A percentile compares a stretch with the other conserved stretches of the same genome.
Evolutionary conservation across 352 stramenopile genomes (phyloP).

Genomic region (Phytopythium vexans): DNA sequence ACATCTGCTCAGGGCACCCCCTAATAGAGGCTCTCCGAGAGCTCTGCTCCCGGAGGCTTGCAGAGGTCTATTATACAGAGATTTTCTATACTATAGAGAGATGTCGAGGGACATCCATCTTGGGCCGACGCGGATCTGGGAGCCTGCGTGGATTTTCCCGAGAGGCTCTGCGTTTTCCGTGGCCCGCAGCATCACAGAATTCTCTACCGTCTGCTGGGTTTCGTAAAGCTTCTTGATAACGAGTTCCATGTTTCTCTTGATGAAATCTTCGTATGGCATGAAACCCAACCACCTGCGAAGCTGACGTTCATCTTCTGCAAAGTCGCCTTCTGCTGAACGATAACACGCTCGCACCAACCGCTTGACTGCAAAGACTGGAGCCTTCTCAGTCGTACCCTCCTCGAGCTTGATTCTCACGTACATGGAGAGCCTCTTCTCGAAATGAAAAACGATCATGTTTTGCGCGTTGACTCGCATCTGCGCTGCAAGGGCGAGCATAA

Average conservation of each 20-base stretch:
- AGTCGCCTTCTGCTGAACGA: background rate
- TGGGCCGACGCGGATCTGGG: too few relatives aligned
- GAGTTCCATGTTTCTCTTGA: slow-evolving; percentile 7
- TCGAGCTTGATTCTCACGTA: slow-evolving; percentile 4
- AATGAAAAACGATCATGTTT: slow-evolving; percentile 7
- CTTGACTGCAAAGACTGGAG: background rate
- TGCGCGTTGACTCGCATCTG: slow-evolving; percentile 7
- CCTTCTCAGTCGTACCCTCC: background rate
- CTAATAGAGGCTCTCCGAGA: too few relatives aligned
- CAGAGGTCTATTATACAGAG: too few relatives aligned
- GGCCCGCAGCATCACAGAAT: too few relatives aligned
- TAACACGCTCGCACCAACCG: slow-evolving; percentile 6
- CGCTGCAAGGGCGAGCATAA: background rate
- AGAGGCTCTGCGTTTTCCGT: too few relatives aligned
- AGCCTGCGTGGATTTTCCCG: too few relatives aligned
- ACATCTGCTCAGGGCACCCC: too few relatives aligned
- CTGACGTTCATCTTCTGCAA: slow-evolving; percentile 1
- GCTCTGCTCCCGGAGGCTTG: too few relatives aligned
- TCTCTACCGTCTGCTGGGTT: slow-evolving; percentile 1
- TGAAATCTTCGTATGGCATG: slow-evolving; percentile 3
- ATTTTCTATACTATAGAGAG: too few relatives aligned
- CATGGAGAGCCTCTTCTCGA: slow-evolving; percentile 5
- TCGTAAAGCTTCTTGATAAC: slow-evolving; percentile 6
- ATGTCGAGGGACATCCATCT: too few relatives aligned
- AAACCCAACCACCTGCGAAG: slow-evolving; percentile 1